A percentile compares a stretch with the other conserved stretches of the same genome.
These are phyloP conservation scores for Globisporangium parvum DNA, from an alignment of 352 stramenopile species.

Conservation along the genomic window DNA sequence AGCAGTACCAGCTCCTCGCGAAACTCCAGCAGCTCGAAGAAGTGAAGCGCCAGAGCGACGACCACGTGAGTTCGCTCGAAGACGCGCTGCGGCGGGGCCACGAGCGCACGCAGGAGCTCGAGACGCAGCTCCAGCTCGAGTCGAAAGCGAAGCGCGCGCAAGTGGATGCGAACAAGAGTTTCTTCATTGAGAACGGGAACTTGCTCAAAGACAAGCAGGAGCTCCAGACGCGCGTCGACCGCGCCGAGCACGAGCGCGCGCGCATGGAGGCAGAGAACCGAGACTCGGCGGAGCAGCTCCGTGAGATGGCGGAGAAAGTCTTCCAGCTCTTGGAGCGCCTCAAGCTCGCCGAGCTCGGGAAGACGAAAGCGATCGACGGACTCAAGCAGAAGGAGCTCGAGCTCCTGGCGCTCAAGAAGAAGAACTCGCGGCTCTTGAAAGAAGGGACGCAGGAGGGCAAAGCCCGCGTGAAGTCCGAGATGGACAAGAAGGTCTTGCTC, in stretches of 20 bases:
- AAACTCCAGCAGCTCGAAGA: constrained; percentile 95
- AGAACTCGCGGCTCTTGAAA: constrained; percentile 91
- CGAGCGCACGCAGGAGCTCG: constrained; percentile 87
- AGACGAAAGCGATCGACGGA: constrained; percentile 93
- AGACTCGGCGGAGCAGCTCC: constrained; percentile 92
- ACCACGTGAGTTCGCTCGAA: constrained; percentile 87
- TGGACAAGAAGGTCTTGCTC: constrained; percentile 92
- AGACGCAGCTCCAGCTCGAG: constrained; percentile 94
- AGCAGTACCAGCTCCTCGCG: constrained; percentile 96
- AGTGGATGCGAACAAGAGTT: constrained; percentile 91
- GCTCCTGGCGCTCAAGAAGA: constrained; percentile 92
- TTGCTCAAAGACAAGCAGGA: constrained; percentile 68
- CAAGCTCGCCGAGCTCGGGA: constrained; percentile 94
- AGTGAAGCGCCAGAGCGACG: constrained; percentile 88
- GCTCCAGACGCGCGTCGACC: constrained; percentile 83
- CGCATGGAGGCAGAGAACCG: constrained; percentile 94
- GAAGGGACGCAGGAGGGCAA: constrained; percentile 92
- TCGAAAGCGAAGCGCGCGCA: constrained; percentile 88
- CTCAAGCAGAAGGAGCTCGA: constrained; percentile 95
- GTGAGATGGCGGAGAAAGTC: constrained; percentile 96
- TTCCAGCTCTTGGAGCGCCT: constrained; percentile 95
- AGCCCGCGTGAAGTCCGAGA: constrained; percentile 89
- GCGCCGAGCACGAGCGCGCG: constrained; percentile 89
- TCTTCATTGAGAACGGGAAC: constrained; percentile 82
- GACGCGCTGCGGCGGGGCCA: constrained; percentile 88